phyloP scores from a whole-genome alignment of 2,329 filamentous ascomycete species.

The Chaetomiaceae sp. region DNA sequence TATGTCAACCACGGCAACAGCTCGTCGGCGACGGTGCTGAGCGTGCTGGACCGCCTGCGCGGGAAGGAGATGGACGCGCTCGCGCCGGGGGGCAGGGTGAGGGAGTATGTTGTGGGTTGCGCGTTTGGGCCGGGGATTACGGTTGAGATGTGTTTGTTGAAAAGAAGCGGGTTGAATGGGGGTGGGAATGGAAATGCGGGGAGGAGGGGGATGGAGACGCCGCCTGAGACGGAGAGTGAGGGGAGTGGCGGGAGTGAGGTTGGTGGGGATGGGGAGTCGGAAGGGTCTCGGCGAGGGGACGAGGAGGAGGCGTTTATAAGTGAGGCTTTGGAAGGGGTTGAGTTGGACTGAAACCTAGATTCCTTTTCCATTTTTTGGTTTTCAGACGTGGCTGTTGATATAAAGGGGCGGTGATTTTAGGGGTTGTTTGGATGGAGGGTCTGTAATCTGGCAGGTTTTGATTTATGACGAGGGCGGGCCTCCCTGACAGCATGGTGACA shows the following conservation, averaged over 20 bases:
- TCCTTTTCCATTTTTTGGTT: too few species aligned
- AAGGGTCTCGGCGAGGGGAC: background rate
- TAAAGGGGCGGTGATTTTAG: background rate
- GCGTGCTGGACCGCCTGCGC: constrained; percentile 59
- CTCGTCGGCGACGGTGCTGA: constrained; percentile 64
- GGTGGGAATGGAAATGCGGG: background rate
- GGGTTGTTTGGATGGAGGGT: too few species aligned
- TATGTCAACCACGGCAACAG: constrained; percentile 66
- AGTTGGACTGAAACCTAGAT: constrained; percentile 32
- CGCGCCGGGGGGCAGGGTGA: constrained; percentile 43
- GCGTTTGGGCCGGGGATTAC: constrained; percentile 67
- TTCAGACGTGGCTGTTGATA: background rate
- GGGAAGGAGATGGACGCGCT: constrained; percentile 55
- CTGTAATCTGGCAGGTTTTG: too few species aligned
- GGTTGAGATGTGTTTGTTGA: constrained; percentile 64
- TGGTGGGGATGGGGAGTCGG: constrained; percentile 23
- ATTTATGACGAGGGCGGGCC: too few species aligned
- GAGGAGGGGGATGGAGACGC: constrained; percentile 42
- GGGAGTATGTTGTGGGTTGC: constrained; percentile 60
- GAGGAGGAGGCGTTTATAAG: constrained; percentile 28
- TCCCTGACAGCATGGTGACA: too few species aligned
- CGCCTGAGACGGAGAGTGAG: constrained; percentile 52
- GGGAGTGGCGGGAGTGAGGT: constrained; percentile 32
- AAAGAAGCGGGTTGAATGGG: constrained; percentile 39
- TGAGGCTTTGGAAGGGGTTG: constrained; percentile 30